phyloP scores from a whole-genome alignment of 2,329 filamentous ascomycete species.

The Periglandula ipomoeae region DNA sequence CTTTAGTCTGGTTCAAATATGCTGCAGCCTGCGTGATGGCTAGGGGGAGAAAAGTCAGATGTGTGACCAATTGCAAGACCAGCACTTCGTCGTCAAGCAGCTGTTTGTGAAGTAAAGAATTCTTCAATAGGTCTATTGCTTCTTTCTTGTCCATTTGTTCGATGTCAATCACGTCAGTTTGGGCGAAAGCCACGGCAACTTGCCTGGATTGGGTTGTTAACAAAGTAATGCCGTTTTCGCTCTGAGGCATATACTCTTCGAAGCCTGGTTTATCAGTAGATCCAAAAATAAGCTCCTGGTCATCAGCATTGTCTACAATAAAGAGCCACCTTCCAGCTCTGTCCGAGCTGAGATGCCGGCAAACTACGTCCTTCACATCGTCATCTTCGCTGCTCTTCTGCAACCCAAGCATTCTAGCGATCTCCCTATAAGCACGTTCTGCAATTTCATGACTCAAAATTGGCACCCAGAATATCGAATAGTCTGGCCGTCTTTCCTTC shows the following conservation, averaged over 20 bases:
- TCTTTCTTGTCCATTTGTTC: constrained; percentile 19
- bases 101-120: constrained; percentile 14
- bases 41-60: constrained; percentile 29
- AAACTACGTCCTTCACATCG: constrained; percentile 53
- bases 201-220: constrained; percentile 25
- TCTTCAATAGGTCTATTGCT: constrained; percentile 19
- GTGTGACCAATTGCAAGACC: constrained; percentile 16
- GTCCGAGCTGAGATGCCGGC: constrained; percentile 19
- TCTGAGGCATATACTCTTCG: constrained; percentile 20
- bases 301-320: constrained; percentile 30
- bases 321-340: constrained; percentile 23
- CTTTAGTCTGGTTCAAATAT: constrained; percentile 24
- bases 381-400: constrained; percentile 36
- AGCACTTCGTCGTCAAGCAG: constrained; percentile 7
- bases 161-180: constrained; percentile 17
- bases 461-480: constrained; percentile 31
- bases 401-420: constrained; percentile 21
- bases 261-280: constrained; percentile 11
- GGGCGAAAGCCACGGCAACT: constrained; percentile 18
- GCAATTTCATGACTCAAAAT: constrained; percentile 16
- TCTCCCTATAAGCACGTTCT: constrained; percentile 21
- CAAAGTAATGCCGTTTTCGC: constrained; percentile 19
- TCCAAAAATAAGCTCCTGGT: constrained; percentile 18
- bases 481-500: constrained; percentile 20
- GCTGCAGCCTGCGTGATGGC: constrained; percentile 30